These are phyloP conservation scores for Penicillium expansum DNA, from an alignment of 2,329 filamentous ascomycete genomes.

Conservation along the genomic window DNA sequence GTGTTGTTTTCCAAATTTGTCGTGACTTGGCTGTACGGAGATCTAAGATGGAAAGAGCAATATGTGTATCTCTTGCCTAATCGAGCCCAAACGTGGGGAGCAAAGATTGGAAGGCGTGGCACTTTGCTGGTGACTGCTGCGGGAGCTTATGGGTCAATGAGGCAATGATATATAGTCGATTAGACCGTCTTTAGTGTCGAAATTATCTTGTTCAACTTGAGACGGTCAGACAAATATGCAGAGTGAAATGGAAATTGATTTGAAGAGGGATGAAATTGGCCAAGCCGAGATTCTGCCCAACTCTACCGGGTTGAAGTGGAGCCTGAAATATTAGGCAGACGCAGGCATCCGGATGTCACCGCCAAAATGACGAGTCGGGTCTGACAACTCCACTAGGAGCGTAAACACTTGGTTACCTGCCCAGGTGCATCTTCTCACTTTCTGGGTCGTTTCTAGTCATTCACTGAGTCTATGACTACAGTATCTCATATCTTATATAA, in stretches of 20 bases:
- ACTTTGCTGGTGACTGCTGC: neutral
- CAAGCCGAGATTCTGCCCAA: neutral
- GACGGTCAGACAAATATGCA: neutral
- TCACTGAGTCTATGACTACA: too few relatives aligned
- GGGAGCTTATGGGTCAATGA: neutral
- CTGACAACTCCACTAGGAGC: too few relatives aligned
- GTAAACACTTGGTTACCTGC: too few relatives aligned
- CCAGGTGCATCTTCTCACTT: too few relatives aligned
- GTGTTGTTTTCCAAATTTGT: neutral
- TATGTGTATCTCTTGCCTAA: constrained; percentile 1
- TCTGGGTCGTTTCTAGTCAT: too few relatives aligned
- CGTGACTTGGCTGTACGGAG: neutral
- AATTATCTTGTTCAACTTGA: neutral
- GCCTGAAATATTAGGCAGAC: neutral
- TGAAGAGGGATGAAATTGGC: neutral
- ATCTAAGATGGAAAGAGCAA: neutral
- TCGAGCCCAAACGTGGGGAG: neutral
- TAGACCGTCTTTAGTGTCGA: neutral
- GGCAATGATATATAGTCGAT: neutral
- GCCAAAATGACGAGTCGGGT: too few relatives aligned
- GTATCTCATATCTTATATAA: too few relatives aligned
- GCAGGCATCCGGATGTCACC: neutral
- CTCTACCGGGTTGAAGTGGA: neutral
- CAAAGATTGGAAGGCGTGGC: neutral
- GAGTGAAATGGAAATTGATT: neutral